Evolutionary conservation across 192 early-diverging fungal species (phyloP), one percentile per base, ranked within the genome.

Genomic region (Coemansia sp.): DNA sequence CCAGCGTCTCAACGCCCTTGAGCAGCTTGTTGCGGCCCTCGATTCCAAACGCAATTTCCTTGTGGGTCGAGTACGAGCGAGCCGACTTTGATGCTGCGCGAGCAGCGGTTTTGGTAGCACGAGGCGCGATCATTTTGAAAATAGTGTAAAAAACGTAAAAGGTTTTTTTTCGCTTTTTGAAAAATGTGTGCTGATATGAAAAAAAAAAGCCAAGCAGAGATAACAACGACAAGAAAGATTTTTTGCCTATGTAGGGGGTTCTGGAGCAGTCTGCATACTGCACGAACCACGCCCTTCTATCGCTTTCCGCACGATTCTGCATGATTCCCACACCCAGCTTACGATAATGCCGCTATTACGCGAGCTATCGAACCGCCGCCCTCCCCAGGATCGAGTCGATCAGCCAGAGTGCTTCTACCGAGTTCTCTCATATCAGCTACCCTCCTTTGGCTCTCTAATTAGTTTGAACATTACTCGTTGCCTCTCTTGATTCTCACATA

Each of bases 11-110:
- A 59, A 98, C 95, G 85, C 98, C 98, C 69, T 88, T 86, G 37
- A 96, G 88, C 57, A 99, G 87, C 62, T 87, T 87, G 68, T 92
- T 93, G 70, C 97, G 89, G 67, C 94, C 97, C 60, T 97, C 94
- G 69, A 95, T 93, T 64, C 95, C 96, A 82, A 98, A 99, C 71
- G 86, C 77, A 78, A 99, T 89, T 80, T 96, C 95, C 88, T 99
- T 99, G 89, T 99, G 95, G 59, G 90, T 87, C 46, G 90, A 90
- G 85, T 91, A 94, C 40, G 77, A 56, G 65, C 89, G 86, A 40
- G 53, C 56, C 26, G 75, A 56, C 45, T 60, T 71, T 60, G 62
- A 21, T 34, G 62, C 65, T 23, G 57, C 39, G 58, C 46, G 34
- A 39, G 62, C 56, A 11, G 79, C 68, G 36, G 74, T 43, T 63